phyloP scores from a whole-genome alignment of 2,329 filamentous ascomycete species.

The Colletotrichum navitas region DNA sequence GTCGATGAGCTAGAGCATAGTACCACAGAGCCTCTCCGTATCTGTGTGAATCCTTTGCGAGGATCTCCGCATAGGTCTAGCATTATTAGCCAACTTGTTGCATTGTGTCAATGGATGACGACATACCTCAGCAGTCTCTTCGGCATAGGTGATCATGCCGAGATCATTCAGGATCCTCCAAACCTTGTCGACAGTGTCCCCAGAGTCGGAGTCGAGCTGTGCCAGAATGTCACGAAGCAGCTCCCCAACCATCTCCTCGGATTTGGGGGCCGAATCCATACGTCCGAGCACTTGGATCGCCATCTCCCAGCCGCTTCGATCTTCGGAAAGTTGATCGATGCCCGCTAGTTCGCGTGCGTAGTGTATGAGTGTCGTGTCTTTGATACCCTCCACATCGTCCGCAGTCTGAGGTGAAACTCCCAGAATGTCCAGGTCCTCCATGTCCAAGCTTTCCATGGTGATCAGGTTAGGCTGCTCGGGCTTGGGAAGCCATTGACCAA shows the following conservation, averaged over 20 bases:
- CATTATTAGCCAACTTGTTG: constrained; percentile 45
- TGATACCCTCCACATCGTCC: constrained; percentile 73
- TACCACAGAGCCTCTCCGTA: constrained; percentile 92
- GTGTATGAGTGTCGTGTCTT: constrained; percentile 81
- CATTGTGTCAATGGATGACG: not conserved
- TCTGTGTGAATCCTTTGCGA: constrained; percentile 78
- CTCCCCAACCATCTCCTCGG: constrained; percentile 79
- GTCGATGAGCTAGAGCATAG: constrained; percentile 86
- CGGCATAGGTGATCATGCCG: constrained; percentile 82
- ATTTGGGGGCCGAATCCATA: constrained; percentile 78
- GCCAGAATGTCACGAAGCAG: constrained; percentile 77
- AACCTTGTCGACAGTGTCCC: constrained; percentile 82
- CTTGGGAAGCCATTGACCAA: constrained; percentile 84
- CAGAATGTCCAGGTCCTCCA: constrained; percentile 87
- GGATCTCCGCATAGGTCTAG: constrained; percentile 85
- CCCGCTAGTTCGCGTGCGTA: constrained; percentile 79
- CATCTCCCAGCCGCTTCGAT: constrained; percentile 87
- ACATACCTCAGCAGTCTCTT: constrained; percentile 84
- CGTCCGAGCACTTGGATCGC: constrained; percentile 86
- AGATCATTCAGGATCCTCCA: constrained; percentile 83
- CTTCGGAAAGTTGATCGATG: constrained; percentile 61
- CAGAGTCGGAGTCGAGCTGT: constrained; percentile 73
- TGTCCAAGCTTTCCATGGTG: constrained; percentile 76
- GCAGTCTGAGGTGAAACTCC: constrained; percentile 72
- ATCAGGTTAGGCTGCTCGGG: constrained; percentile 66